These are phyloP conservation scores for Linaria vulgaris DNA, from an alignment of 257 asterid species.

Conservation along the genomic window DNA sequence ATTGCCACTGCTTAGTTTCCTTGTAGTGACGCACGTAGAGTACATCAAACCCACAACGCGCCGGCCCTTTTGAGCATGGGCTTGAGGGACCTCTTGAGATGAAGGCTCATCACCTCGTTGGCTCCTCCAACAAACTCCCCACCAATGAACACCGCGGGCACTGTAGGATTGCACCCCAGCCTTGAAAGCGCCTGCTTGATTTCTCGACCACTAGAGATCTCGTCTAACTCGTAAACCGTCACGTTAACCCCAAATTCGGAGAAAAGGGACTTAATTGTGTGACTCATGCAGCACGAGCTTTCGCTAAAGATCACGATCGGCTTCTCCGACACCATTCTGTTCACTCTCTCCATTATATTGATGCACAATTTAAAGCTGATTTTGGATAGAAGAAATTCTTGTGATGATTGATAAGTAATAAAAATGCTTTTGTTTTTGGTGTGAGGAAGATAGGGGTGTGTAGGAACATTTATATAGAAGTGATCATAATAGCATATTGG, in stretches of 20 bases:
- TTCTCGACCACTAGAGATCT: constrained; percentile 31
- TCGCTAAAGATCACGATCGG: constrained; percentile 49
- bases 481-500: background rate
- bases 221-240: constrained; percentile 38
- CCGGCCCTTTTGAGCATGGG: constrained; percentile 42
- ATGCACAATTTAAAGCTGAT: background rate
- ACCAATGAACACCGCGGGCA: constrained; percentile 46
- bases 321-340: constrained; percentile 30
- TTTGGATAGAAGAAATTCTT: too few species aligned
- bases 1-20: too few species aligned
- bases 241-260: constrained; percentile 37
- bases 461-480: constrained; percentile 29
- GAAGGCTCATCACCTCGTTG: constrained; percentile 39
- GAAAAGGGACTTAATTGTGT: constrained; percentile 37
- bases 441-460: constrained; percentile 26
- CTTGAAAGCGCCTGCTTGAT: constrained; percentile 33
- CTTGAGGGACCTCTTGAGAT: constrained; percentile 27
- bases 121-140: constrained; percentile 45
- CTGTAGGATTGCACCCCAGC: constrained; percentile 32
- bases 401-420: too few species aligned
- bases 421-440: constrained; percentile 12
- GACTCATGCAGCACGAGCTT: constrained; percentile 43
- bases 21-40: background rate
- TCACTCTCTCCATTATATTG: constrained; percentile 37
- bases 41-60: constrained; percentile 30